Percentiles rank a stretch among this genome's conserved stretches.
phyloP scores from a whole-genome alignment of 345 rosid species.

The Mallotus nudiflorus region DNA sequence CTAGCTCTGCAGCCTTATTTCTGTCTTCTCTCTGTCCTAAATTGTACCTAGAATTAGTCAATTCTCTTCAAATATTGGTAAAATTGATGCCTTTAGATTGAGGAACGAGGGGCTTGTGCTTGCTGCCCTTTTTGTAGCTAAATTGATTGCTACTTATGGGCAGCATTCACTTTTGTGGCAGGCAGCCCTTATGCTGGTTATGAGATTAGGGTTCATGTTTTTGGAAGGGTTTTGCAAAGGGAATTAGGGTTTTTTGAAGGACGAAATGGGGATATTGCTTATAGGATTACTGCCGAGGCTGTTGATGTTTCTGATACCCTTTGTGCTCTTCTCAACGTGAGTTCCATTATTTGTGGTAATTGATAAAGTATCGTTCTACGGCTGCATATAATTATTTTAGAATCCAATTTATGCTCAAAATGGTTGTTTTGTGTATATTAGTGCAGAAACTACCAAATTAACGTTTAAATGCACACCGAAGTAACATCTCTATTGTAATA shows the following conservation, averaged over 20 bases:
- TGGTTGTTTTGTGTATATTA: no score
- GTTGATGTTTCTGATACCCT: no score
- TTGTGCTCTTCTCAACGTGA: slow-evolving; percentile 75
- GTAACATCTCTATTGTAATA: no score
- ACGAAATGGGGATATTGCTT: slow-evolving; percentile 72
- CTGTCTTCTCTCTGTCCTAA: slow-evolving; percentile 68
- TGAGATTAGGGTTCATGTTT: no score
- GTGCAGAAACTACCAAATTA: no score
- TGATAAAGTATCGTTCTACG: neutral
- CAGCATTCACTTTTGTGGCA: no score
- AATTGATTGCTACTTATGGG: slow-evolving; percentile 50
- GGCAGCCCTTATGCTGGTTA: no score
- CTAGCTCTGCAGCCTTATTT: slow-evolving; percentile 77
- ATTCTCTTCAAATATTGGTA: slow-evolving; percentile 44
- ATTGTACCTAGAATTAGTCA: slow-evolving; percentile 64
- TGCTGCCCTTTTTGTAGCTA: slow-evolving; percentile 46
- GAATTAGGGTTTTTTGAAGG: slow-evolving; percentile 84
- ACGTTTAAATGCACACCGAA: no score
- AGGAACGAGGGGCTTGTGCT: slow-evolving; percentile 46
- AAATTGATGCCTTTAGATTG: slow-evolving; percentile 25
- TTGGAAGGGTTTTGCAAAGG: slow-evolving; percentile 58
- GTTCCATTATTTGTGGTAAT: slow-evolving; percentile 13
- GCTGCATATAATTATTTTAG: neutral
- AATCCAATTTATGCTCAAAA: neutral
- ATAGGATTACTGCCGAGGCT: no score